Conservation (phyloP, 768 basidiomycete species). For the Phylloporus sp. region DNA sequence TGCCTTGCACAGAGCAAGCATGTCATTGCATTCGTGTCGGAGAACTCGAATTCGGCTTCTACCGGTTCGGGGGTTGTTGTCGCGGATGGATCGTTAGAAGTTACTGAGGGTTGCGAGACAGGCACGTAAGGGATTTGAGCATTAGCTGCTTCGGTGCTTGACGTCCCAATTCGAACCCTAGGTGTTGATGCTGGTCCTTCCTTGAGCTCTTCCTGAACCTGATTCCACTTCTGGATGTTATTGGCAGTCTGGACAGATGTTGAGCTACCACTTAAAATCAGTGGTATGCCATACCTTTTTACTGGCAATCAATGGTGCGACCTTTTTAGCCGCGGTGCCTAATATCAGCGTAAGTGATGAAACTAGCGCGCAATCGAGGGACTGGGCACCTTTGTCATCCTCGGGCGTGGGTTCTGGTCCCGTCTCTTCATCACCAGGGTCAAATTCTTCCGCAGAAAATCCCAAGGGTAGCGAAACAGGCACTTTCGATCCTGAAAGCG, state of each 20-base stretch:
- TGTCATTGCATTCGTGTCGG: slow-evolving; percentile 66
- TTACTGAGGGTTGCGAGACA: slow-evolving; percentile 8
- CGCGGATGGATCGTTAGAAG: slow-evolving; percentile 21
- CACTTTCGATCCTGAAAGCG: slow-evolving; percentile 26
- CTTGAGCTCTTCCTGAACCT: slow-evolving; percentile 83
- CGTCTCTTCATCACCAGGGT: slow-evolving; percentile 34
- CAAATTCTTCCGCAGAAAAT: slow-evolving; percentile 64
- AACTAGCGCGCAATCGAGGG: not conserved
- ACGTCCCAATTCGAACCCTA: slow-evolving; percentile 8
- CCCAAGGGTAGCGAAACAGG: slow-evolving; percentile 46
- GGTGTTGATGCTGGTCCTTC: slow-evolving; percentile 34
- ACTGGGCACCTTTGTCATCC: slow-evolving; percentile 40
- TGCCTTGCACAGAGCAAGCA: slow-evolving; percentile 91
- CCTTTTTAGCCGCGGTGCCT: slow-evolving; percentile 57
- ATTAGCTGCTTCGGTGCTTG: slow-evolving; percentile 7
- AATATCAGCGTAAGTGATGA: slow-evolving; percentile 10
- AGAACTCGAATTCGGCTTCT: slow-evolving; percentile 75
- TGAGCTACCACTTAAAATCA: not conserved
- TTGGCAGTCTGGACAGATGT: slow-evolving; percentile 57
- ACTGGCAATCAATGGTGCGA: slow-evolving; percentile 77
- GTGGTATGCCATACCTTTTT: slow-evolving; percentile 56
- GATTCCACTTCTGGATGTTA: slow-evolving; percentile 97
- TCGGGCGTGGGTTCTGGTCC: slow-evolving; percentile 42
- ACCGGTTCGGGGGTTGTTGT: slow-evolving; percentile 36
- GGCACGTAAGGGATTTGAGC: slow-evolving; percentile 7